Conservation (phyloP, 2,329 filamentous ascomycete species). For the Aspergillus piperis region DNA sequence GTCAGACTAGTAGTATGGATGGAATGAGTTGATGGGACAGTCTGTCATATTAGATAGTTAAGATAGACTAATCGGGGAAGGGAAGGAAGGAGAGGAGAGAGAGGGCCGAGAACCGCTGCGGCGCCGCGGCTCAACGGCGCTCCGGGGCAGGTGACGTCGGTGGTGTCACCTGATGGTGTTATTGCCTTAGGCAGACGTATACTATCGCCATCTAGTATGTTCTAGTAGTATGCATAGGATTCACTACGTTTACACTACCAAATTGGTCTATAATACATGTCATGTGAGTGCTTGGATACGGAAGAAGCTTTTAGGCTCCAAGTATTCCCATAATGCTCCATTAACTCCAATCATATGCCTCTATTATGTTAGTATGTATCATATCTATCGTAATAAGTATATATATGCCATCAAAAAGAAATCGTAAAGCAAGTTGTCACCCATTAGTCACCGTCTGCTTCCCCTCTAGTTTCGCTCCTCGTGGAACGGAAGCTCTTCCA, state of each 20-base stretch:
- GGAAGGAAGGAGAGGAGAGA: neutral
- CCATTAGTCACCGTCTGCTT: neutral
- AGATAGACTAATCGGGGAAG: slow-evolving; percentile 1
- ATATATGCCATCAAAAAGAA: slow-evolving; percentile 14
- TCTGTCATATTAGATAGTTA: neutral
- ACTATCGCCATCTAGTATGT: too few species aligned
- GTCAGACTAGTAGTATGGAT: neutral
- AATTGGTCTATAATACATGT: neutral
- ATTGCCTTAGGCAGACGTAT: neutral
- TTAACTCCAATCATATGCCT: neutral
- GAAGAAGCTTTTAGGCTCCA: too few species aligned
- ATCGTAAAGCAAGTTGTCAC: neutral
- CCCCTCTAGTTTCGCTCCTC: slow-evolving; percentile 9
- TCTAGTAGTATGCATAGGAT: too few species aligned
- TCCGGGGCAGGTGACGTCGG: slow-evolving; percentile 16
- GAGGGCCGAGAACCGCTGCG: neutral
- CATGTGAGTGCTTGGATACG: too few species aligned
- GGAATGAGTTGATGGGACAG: neutral
- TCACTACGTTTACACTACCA: too few species aligned
- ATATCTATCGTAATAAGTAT: slow-evolving; percentile 12
- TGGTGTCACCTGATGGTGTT: slow-evolving; percentile 4
- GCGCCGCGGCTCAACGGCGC: neutral
- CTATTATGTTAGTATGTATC: slow-evolving; percentile 11
- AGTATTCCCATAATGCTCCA: neutral
- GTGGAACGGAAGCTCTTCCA: slow-evolving; percentile 18